Percentiles rank a stretch among this genome's conserved stretches.
These are phyloP conservation scores for Gracilaria vermiculophylla DNA, from an alignment of 23 red algal genomes.

Conservation along the genomic window DNA sequence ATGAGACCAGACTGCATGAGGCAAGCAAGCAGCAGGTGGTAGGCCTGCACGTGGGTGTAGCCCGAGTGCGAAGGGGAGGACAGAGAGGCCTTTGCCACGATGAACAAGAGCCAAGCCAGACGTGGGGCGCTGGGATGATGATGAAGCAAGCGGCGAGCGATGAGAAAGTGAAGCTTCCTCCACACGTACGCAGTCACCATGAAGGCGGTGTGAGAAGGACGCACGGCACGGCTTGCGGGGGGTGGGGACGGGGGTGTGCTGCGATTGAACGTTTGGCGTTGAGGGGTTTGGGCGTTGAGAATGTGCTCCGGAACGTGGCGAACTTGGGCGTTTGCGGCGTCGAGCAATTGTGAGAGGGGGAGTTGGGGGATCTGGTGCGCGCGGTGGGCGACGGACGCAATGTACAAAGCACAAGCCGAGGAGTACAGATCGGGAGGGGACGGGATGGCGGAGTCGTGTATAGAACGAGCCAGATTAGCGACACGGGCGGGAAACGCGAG, in stretches of 20 bases:
- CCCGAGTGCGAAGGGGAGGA: neutral
- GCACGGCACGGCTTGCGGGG: neutral
- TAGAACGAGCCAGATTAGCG: neutral
- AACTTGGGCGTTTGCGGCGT: neutral
- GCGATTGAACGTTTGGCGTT: too few relatives aligned
- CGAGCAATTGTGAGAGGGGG: neutral
- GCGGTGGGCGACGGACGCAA: neutral
- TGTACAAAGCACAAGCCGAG: neutral
- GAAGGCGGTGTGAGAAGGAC: neutral
- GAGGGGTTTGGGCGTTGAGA: neutral
- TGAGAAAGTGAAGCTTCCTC: neutral
- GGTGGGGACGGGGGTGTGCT: neutral
- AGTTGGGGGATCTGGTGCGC: neutral
- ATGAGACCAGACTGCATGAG: neutral
- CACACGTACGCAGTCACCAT: conserved; percentile 1
- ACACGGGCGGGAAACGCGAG: neutral
- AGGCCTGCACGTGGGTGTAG: neutral
- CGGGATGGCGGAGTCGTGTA: neutral
- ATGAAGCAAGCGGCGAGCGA: neutral
- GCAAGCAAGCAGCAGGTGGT: neutral
- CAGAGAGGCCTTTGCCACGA: neutral
- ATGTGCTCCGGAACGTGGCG: neutral
- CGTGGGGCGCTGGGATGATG: neutral
- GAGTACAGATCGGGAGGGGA: neutral
- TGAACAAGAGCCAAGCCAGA: neutral